Evolutionary conservation across 176 grass and related monocot genomes (phyloP), one percentile per base, ranked within the genome.

Genomic region (Tuctoria greenei): DNA sequence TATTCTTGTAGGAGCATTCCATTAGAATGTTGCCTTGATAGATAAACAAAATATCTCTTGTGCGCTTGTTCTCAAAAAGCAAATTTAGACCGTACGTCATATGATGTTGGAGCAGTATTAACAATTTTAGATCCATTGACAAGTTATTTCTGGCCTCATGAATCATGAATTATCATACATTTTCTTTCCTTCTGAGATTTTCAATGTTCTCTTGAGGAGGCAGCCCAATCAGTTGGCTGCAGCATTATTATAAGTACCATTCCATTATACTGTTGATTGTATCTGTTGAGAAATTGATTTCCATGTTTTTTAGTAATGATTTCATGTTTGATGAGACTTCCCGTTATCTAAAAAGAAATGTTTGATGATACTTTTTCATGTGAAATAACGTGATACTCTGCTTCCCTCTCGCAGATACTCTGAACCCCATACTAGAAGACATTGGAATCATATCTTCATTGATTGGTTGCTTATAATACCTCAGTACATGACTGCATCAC

Each of bases 351-450:
- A 31, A 31, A 31, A 31, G 3, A 31, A 31, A 2, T 31, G 31
- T 1, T 64, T 21, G 23, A 55, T 37, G 35, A 81, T 21, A 28
- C 12, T 66, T 73, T 28, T 15, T 44, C 9, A 72, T n/a, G 37
- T 55, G 13, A 62, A 36, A 54, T 62, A 28, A 61, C 15, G 62
- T 25, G 31, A 69, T 37, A 23, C 34, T 15, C 5, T 38, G 11
- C 21, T 42, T 49, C 64, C 69, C 36, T 69, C 35, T 63, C 80
- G 75, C 75, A 88, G 81, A 88, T 79, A 64, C 83, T 54, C 44
- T 47, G 37, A 80, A 83, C 44, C n/a, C 26, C 60, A 26, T 56
- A 47, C 26, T 18, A 9, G 43, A 73, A 62, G 79, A 74, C 42
- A 62, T 64, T 1, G 17, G 67, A 87, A 79, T 54, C 43, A 39